These are phyloP conservation scores for Symmetrospora coprosmae DNA, from an alignment of 768 basidiomycete genomes.

Conservation along the genomic window DNA sequence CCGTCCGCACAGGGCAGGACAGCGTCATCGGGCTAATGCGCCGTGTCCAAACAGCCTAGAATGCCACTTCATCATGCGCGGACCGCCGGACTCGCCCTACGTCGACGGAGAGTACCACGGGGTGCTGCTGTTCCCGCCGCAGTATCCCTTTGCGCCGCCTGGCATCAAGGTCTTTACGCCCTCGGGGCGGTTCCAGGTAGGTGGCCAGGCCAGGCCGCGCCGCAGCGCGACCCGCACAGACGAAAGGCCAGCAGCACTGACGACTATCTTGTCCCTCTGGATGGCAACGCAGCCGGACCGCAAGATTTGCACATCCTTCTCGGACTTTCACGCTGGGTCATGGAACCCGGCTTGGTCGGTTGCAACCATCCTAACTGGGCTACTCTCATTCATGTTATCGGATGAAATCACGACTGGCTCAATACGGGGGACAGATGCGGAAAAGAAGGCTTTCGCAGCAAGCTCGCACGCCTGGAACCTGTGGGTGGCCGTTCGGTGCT, in stretches of 20 bases:
- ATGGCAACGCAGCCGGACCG: slow-evolving; percentile 25
- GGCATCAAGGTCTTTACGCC: slow-evolving; percentile 67
- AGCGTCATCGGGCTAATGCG: neutral
- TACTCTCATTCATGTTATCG: slow-evolving; percentile 84
- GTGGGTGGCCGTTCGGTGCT: slow-evolving; percentile 41
- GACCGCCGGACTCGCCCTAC: slow-evolving; percentile 84
- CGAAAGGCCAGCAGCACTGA: too few relatives aligned
- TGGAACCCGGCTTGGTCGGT: slow-evolving; percentile 97
- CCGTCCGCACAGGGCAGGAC: neutral
- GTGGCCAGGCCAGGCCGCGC: slow-evolving; percentile 43
- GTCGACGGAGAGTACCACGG: slow-evolving; percentile 55
- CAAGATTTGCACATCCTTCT: slow-evolving; percentile 95
- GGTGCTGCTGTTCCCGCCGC: slow-evolving; percentile 15
- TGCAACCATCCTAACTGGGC: slow-evolving; percentile 60
- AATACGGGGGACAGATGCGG: slow-evolving; percentile 59
- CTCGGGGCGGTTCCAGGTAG: slow-evolving; percentile 57
- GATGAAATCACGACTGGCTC: slow-evolving; percentile 96
- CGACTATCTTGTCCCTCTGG: neutral
- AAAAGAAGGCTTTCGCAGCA: slow-evolving; percentile 62
- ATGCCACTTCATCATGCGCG: slow-evolving; percentile 45
- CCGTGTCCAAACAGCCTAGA: slow-evolving; percentile 23
- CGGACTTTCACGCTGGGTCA: slow-evolving; percentile 79
- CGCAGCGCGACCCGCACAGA: too few relatives aligned
- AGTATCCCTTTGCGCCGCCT: slow-evolving; percentile 25
- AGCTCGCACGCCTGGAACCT: slow-evolving; percentile 80